Evolutionary conservation across 2,329 filamentous ascomycete species (phyloP).

Genomic region (Aspergillus melleus): DNA sequence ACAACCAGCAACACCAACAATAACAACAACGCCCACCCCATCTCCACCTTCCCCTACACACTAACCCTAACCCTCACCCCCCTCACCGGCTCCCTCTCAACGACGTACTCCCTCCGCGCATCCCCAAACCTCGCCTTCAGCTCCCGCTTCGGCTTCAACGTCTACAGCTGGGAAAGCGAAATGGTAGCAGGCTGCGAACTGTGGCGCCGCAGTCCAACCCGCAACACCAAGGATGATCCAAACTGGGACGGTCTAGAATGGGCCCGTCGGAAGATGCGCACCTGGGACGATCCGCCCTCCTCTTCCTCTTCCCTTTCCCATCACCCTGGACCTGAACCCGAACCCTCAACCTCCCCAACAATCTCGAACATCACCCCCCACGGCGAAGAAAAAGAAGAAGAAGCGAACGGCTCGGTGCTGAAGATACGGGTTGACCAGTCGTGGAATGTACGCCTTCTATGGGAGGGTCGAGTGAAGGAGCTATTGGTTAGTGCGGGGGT

Average conservation of each 20-base stretch:
- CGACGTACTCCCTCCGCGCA: conserved; percentile 88
- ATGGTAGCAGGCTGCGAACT: conserved; percentile 90
- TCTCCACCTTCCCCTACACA: conserved; percentile 82
- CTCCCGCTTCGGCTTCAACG: conserved; percentile 93
- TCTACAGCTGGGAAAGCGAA: conserved; percentile 96
- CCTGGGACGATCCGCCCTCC: conserved; percentile 24
- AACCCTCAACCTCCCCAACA: not conserved
- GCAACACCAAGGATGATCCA: conserved; percentile 25
- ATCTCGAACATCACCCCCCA: conserved; percentile 5
- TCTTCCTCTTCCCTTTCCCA: conserved; percentile 5
- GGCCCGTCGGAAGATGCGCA: conserved; percentile 39
- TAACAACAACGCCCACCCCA: conserved; percentile 31
- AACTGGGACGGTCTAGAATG: conserved; percentile 47
- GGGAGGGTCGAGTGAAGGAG: conserved; percentile 92
- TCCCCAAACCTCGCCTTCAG: conserved; percentile 80
- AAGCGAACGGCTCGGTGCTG: conserved; percentile 79
- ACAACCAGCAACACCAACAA: conserved; percentile 14
- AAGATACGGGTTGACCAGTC: conserved; percentile 90
- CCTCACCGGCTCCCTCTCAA: conserved; percentile 88
- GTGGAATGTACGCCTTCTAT: conserved; percentile 79
- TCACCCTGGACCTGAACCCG: not conserved
- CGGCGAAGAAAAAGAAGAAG: conserved; percentile 42
- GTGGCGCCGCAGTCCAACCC: conserved; percentile 64
- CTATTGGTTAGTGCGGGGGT: conserved; percentile 88
- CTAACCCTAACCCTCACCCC: conserved; percentile 92